Conservation (phyloP, 129 eudicot genomes). For the Mikania micrantha region DNA sequence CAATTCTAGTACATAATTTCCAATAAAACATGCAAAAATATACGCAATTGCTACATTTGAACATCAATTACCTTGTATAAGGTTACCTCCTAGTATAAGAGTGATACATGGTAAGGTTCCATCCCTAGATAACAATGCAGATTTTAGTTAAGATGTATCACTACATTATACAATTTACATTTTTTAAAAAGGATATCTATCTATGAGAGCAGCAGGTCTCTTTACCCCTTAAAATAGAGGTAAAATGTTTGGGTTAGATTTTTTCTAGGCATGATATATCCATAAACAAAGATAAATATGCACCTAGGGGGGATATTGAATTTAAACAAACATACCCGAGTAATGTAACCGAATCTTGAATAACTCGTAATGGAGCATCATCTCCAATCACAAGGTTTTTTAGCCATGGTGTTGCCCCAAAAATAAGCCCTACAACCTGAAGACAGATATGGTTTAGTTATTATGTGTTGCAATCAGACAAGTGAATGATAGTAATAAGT, state of each 20-base stretch:
- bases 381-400: conserved; percentile 57
- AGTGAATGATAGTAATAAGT: neutral
- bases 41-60: neutral
- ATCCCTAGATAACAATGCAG: conserved; percentile 39
- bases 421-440: conserved; percentile 61
- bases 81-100: conserved; percentile 93
- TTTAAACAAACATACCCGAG: conserved; percentile 51
- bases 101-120: conserved; percentile 87
- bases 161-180: neutral
- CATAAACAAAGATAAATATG: neutral
- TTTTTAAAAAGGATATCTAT: no score
- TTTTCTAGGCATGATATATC: no score
- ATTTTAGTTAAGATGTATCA: neutral
- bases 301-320: neutral
- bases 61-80: conserved; percentile 58
- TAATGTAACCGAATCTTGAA: conserved; percentile 53
- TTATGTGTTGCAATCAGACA: neutral
- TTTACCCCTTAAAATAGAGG: no score
- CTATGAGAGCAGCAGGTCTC: no score
- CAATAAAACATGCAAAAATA: neutral
- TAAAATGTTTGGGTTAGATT: no score
- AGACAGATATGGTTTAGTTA: no score
- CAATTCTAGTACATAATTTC: neutral
- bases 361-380: conserved; percentile 64
- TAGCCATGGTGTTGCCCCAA: conserved; percentile 62